Percentiles rank a stretch among this genome's conserved stretches.
Conservation (phyloP, 768 basidiomycete species). For the Auriscalpium vulgare region DNA sequence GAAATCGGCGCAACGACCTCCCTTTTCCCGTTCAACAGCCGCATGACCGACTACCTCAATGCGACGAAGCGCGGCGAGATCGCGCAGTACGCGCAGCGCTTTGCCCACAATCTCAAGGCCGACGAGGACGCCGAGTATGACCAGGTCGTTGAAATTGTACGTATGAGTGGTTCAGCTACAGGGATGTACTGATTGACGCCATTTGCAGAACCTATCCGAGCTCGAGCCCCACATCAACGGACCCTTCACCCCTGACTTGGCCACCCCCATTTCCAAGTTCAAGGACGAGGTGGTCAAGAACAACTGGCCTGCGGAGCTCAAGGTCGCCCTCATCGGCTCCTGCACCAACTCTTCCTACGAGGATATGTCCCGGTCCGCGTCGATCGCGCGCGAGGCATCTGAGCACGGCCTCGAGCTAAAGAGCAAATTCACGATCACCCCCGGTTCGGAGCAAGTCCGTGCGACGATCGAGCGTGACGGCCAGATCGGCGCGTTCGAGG, state of each 20-base stretch:
- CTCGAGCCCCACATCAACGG: conserved; percentile 99
- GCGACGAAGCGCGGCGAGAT: conserved; percentile 91
- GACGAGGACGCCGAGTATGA: conserved; percentile 91
- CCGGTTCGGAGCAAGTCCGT: conserved; percentile 96
- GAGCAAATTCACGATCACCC: conserved; percentile 97
- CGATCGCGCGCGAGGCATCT: conserved; percentile 84
- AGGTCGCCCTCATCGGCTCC: conserved; percentile 95
- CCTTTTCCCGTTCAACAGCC: conserved; percentile 95
- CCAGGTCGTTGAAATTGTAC: conserved; percentile 82
- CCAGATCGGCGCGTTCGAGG: conserved; percentile 80
- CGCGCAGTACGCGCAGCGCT: conserved; percentile 80
- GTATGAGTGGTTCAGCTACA: conserved; percentile 20
- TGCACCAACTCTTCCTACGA: conserved; percentile 99
- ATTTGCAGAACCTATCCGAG: conserved; percentile 76
- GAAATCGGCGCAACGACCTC: conserved; percentile 99
- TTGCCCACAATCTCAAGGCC: conserved; percentile 84
- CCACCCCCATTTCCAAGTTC: conserved; percentile 96
- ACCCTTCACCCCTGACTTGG: conserved; percentile 99
- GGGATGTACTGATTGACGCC: too few relatives aligned
- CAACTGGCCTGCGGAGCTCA: conserved; percentile 93
- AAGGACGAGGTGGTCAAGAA: conserved; percentile 88
- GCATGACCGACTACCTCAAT: conserved; percentile 89
- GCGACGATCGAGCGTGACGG: conserved; percentile 98
- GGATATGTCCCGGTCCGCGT: conserved; percentile 97
- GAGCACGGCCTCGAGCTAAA: conserved; percentile 81